A percentile compares a stretch with the other conserved stretches of the same genome.
These are phyloP conservation scores for Diaporthe amygdali DNA, from an alignment of 2,329 filamentous ascomycete species.

Conservation along the genomic window DNA sequence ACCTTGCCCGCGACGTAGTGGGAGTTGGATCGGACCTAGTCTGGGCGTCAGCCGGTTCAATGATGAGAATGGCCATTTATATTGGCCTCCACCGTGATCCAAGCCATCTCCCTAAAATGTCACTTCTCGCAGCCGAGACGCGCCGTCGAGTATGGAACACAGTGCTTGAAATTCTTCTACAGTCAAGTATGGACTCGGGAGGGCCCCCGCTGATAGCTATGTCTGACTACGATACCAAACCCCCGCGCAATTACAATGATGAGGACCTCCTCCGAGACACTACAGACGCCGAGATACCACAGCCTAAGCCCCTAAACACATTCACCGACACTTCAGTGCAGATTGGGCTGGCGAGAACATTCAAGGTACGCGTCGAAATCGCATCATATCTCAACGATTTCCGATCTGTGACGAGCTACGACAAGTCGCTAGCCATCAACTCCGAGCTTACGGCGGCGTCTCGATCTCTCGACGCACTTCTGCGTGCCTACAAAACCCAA, in stretches of 20 bases:
- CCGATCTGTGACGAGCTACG: conserved; percentile 47
- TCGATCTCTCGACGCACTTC: conserved; percentile 37
- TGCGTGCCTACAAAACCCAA: conserved; percentile 39
- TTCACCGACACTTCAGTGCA: conserved; percentile 59
- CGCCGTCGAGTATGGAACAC: conserved; percentile 58
- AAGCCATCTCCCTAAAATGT: conserved; percentile 38
- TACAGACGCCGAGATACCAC: conserved; percentile 30
- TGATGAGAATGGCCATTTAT: conserved; percentile 51
- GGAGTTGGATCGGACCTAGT: conserved; percentile 49
- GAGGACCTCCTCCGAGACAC: conserved; percentile 41
- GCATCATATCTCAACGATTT: conserved; percentile 54
- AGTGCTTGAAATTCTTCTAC: conserved; percentile 52
- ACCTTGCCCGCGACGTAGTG: conserved; percentile 45
- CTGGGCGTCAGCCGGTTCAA: conserved; percentile 51
- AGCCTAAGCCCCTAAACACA: conserved; percentile 30
- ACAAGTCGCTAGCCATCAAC: conserved; percentile 52
- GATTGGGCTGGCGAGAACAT: conserved; percentile 49
- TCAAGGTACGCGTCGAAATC: conserved; percentile 49
- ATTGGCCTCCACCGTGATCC: conserved; percentile 60
- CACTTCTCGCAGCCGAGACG: conserved; percentile 48
- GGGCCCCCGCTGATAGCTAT: conserved; percentile 49
- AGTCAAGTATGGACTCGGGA: conserved; percentile 51
- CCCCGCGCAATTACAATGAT: conserved; percentile 56
- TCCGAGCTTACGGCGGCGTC: conserved; percentile 48
- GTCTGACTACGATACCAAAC: conserved; percentile 52